Base-by-base conservation (phyloP, 169 alveolate species). In the Plasmodium yoelii region DNA sequence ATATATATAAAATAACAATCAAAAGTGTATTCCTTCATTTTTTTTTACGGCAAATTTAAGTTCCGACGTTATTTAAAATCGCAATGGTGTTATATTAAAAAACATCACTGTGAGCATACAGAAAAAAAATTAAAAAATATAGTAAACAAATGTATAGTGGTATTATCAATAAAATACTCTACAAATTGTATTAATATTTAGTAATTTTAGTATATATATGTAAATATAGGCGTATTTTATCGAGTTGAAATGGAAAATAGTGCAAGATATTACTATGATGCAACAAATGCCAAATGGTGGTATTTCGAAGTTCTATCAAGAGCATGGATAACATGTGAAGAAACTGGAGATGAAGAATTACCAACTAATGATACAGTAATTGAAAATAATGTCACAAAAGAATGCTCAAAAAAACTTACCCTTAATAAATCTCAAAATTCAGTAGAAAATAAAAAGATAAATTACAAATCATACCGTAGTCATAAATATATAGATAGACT, bases 261-360 rank as follows among this genome's bases (percentile, higher is more conserved):
- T 67, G 59, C 59, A 34, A 82, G 59, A 18, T 82, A 51, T 55
- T 82, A 82, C 57, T 82, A 67, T 51, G 82, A 82, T 49, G 47
- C 57, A 47, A 56, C 42, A 55, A 67, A 67, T 51, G 56, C 60
- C 73, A 86, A 69, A 73, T 86, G 86, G 75, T 86, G 87, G 86
- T 69, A 44, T 49, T 86, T 57, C 49, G 91, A 86, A 59, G 49
- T 57, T 19, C 49, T 60, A n/a, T 59, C 56, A n/a, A 69, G 64
- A 15, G 75, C 51, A 60, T 71, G 87, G 87, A 71, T 51, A 86
- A 87, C 67, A 42, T 65, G 46, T 24, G 73, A 39, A 57, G 73
- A 44, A 34, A 56, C 34, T 1, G 70, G 34, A 73, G 47, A 39
- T 13, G 87, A 60, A 26, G 51, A 47, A 5, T 49, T 7, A 12